Percentiles rank a stretch among this genome's conserved stretches.
phyloP scores from a whole-genome alignment of 164 flowering plant genomes.

The Cinnamomum chago region DNA sequence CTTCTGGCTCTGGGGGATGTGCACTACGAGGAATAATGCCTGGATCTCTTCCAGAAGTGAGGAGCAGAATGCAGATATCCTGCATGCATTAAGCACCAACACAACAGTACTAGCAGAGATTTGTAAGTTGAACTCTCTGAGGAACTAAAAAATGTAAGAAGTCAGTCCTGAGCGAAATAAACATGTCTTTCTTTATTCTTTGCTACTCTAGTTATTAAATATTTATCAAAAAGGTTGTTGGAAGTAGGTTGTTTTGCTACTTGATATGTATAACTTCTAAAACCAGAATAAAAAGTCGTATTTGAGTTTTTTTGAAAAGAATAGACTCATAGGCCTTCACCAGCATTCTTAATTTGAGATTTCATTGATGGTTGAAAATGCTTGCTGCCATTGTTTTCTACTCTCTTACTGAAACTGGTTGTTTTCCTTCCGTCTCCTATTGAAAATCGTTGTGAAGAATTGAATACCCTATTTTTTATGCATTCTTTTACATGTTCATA shows the following conservation, averaged over 20 bases:
- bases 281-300: neutral
- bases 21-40: constrained; percentile 65
- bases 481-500: constrained; percentile 11
- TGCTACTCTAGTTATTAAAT: neutral
- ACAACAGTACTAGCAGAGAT: constrained; percentile 12
- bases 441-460: no score
- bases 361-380: neutral
- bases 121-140: neutral
- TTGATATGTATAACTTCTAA: neutral
- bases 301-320: constrained; percentile 5
- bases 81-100: constrained; percentile 22
- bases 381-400: constrained; percentile 27
- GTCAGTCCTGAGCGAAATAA: neutral
- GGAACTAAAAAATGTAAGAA: constrained; percentile 2
- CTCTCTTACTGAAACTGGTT: constrained; percentile 44
- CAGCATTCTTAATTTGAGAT: neutral
- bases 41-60: constrained; percentile 63
- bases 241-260: neutral
- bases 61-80: constrained; percentile 43
- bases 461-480: no score
- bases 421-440: neutral
- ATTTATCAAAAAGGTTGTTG: neutral
- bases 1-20: constrained; percentile 57
- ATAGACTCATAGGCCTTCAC: neutral
- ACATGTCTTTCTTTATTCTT: neutral